A percentile compares a stretch with the other conserved stretches of the same genome.
These are phyloP conservation scores for Stachybotrys echinatus DNA, from an alignment of 2,329 filamentous ascomycete genomes.

Conservation along the genomic window DNA sequence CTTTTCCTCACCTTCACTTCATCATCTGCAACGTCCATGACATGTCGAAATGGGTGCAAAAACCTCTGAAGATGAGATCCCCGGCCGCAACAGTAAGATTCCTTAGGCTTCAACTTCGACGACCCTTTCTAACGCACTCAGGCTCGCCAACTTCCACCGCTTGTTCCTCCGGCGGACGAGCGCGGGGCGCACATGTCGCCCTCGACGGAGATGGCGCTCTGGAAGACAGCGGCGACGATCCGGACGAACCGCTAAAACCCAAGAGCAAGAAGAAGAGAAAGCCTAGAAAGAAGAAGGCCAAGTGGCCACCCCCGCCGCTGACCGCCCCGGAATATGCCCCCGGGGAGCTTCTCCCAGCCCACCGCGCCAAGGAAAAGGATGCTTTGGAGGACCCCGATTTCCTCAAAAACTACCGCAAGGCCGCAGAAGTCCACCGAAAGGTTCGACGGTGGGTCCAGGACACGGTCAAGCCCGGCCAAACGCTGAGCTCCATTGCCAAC, in stretches of 20 bases:
- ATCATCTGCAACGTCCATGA: too few species aligned
- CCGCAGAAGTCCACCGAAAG: slow-evolving; percentile 74
- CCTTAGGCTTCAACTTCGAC: not conserved
- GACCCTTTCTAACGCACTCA: slow-evolving; percentile 11
- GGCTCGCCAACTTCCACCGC: slow-evolving; percentile 10
- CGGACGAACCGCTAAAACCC: slow-evolving; percentile 13
- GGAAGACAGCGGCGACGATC: slow-evolving; percentile 22
- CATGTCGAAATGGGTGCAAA: slow-evolving; percentile 34
- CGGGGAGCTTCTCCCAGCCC: slow-evolving; percentile 21
- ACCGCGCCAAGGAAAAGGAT: not conserved
- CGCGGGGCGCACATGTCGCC: slow-evolving; percentile 32
- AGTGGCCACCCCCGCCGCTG: not conserved
- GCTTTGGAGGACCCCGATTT: slow-evolving; percentile 47
- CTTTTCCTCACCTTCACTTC: too few species aligned
- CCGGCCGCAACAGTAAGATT: slow-evolving; percentile 22
- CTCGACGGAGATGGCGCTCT: slow-evolving; percentile 36
- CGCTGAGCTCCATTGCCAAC: slow-evolving; percentile 70
- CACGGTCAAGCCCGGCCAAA: slow-evolving; percentile 72
- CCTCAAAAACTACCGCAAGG: slow-evolving; percentile 71
- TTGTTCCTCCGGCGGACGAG: slow-evolving; percentile 29
- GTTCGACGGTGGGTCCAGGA: slow-evolving; percentile 75
- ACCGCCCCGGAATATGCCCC: slow-evolving; percentile 22
- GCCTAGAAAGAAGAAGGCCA: not conserved
- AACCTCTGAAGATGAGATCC: slow-evolving; percentile 29
- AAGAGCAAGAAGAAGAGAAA: slow-evolving; percentile 14